phyloP scores from a whole-genome alignment of 768 basidiomycete species.

The Collybia nuda region DNA sequence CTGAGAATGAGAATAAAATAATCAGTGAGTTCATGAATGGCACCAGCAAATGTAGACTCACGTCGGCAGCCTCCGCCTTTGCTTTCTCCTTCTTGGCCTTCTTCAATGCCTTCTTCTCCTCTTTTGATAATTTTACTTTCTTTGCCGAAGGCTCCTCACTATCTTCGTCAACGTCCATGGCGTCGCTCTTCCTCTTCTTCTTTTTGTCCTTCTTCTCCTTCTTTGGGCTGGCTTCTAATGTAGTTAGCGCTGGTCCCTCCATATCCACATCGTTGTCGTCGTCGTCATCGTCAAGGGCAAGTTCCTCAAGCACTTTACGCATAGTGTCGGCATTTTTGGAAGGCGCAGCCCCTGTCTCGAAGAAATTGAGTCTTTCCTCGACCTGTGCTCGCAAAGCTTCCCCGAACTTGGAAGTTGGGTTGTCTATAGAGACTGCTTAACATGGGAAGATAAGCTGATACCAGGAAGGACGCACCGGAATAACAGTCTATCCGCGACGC shows the following conservation, averaged over 20 bases:
- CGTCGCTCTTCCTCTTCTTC: slow-evolving; percentile 67
- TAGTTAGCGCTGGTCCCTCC: slow-evolving; percentile 53
- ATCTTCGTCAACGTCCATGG: slow-evolving; percentile 63
- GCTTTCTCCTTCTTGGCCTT: slow-evolving; percentile 70
- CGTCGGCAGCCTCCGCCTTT: slow-evolving; percentile 48
- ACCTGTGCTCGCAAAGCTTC: slow-evolving; percentile 93
- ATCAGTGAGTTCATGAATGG: background rate
- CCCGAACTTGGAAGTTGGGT: slow-evolving; percentile 90
- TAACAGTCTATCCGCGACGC: slow-evolving; percentile 97
- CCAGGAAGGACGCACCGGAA: slow-evolving; percentile 49
- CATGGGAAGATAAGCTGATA: slow-evolving; percentile 1
- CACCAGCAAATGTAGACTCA: slow-evolving; percentile 20
- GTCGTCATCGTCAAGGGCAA: slow-evolving; percentile 63
- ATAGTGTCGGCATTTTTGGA: slow-evolving; percentile 93
- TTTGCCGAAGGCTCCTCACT: slow-evolving; percentile 47
- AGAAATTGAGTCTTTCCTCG: slow-evolving; percentile 92
- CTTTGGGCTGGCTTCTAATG: slow-evolving; percentile 54
- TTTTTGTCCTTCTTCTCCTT: slow-evolving; percentile 71
- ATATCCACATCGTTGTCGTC: slow-evolving; percentile 46
- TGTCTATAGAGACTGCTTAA: slow-evolving; percentile 42
- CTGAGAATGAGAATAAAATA: slow-evolving; percentile 7
- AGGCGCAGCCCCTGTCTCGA: slow-evolving; percentile 88
- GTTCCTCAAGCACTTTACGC: slow-evolving; percentile 78
- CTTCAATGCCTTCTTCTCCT: slow-evolving; percentile 85
- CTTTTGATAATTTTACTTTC: slow-evolving; percentile 78